Evolutionary conservation across 768 basidiomycete genomes (phyloP), one percentile per base, ranked within the genome.

Genomic region (Chiua virens): DNA sequence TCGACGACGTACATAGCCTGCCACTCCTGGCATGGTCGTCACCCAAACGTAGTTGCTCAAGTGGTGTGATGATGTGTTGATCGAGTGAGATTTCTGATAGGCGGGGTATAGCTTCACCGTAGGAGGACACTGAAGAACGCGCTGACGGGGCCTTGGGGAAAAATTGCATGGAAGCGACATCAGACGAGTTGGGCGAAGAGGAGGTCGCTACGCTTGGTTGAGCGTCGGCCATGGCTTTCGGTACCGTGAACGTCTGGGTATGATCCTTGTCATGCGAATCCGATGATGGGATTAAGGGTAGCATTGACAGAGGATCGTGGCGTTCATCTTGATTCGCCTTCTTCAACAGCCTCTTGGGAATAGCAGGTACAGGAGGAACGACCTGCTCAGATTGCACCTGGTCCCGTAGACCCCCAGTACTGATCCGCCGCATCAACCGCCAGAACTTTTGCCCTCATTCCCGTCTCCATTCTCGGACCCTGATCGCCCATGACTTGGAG

Each of bases 401-500:
- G 17, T 87, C 86, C 49, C 82, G 76, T 38, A 87, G 65, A 9
- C 75, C 82, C 8, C 83, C 81, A 0, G 80, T 77, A 53, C 85
- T 87, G 53, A 89, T 80, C 36, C 83, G 76, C 65, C 86, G 87
- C 75, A 89, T 76, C 45, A 89, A 62, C 65, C 76, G 84, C 85
- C 85, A 87, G 3, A 87, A 65, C 58, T 74, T 81, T 43, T 73
- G 8, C 75, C 71, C 6, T 75, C 71, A 6, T 42, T 41, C 14
- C 32, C 44, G 1, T 52, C 55, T 20, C 17, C 47, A n/a, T 54
- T 56, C 8, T 59, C 63, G 39, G 58, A 47, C n/a, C 35, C 49
- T 18, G 61, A 57, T 3, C 23, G 55, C 49, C 36, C 49, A 47
- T 42, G 57, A 42, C 40, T 51, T 2, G 30, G 34, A n/a, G 37